These are phyloP conservation scores for Penicillium longicatenatum DNA, from an alignment of 495 filamentous ascomycete genomes.

Conservation along the genomic window DNA sequence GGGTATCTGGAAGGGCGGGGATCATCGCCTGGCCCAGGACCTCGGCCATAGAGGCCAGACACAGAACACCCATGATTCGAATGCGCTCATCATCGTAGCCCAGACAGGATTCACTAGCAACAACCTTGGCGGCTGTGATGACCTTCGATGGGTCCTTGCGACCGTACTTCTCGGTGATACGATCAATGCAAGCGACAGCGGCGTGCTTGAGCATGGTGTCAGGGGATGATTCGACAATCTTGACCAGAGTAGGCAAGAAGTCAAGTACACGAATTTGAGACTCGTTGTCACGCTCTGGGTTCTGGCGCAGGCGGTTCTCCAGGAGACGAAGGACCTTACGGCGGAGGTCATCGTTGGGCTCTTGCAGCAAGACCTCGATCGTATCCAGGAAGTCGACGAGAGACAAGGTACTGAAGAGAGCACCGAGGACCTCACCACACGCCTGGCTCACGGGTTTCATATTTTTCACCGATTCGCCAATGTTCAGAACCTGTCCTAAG, in stretches of 20 bases:
- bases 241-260: conserved; percentile 75
- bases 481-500: conserved; percentile 64
- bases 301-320: conserved; percentile 69
- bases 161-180: conserved; percentile 88
- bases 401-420: conserved; percentile 75
- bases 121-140: conserved; percentile 63
- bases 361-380: conserved; percentile 73
- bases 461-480: conserved; percentile 60
- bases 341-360: conserved; percentile 68
- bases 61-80: conserved; percentile 80
- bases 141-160: conserved; percentile 76
- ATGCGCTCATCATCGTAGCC: conserved; percentile 70
- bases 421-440: conserved; percentile 68
- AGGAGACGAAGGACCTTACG: conserved; percentile 79
- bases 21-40: conserved; percentile 84
- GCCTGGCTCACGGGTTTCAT: conserved; percentile 63
- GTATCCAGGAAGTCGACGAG: conserved; percentile 83
- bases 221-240: conserved; percentile 68
- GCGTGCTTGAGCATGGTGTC: conserved; percentile 75
- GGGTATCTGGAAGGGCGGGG: conserved; percentile 73
- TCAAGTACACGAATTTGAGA: conserved; percentile 71
- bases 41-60: conserved; percentile 82
- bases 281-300: conserved; percentile 61
- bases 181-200: conserved; percentile 83
- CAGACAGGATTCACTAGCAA: conserved; percentile 75